phyloP scores from a whole-genome alignment of 2,329 filamentous ascomycete species.

The Dendrostoma leiphaemia region DNA sequence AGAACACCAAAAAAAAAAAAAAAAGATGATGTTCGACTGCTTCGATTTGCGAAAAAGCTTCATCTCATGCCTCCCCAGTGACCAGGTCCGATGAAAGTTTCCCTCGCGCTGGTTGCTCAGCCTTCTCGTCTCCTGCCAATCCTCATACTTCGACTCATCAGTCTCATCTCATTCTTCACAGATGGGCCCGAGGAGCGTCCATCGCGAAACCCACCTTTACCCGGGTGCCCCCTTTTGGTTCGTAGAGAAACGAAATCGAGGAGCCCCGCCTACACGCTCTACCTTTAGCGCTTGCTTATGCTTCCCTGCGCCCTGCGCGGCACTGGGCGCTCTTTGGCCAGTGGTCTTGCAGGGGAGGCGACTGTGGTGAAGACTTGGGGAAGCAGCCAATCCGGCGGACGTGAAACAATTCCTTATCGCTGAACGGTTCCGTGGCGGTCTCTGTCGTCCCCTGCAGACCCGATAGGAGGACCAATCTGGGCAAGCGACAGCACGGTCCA shows the following conservation, averaged over 20 bases:
- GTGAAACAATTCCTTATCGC: slow-evolving; percentile 3
- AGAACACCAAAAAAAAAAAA: background rate
- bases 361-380: background rate
- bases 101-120: too few relatives aligned
- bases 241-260: background rate
- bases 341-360: background rate
- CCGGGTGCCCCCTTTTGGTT: background rate
- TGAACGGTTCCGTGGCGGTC: background rate
- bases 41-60: background rate
- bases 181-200: background rate
- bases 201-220: background rate
- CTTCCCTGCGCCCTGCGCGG: background rate
- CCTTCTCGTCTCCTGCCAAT: background rate
- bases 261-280: background rate
- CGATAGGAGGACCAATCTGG: background rate
- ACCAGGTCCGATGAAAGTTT: background rate
- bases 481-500: background rate
- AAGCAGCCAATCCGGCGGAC: slow-evolving; percentile 1
- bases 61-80: background rate
- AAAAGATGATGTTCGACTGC: background rate
- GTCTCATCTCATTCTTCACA: background rate
- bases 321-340: background rate
- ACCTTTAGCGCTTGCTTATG: too few relatives aligned
- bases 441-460: background rate
- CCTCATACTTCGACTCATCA: background rate